These are phyloP conservation scores for Eimeria zaria DNA, from an alignment of 169 alveolate species.

Conservation along the genomic window DNA sequence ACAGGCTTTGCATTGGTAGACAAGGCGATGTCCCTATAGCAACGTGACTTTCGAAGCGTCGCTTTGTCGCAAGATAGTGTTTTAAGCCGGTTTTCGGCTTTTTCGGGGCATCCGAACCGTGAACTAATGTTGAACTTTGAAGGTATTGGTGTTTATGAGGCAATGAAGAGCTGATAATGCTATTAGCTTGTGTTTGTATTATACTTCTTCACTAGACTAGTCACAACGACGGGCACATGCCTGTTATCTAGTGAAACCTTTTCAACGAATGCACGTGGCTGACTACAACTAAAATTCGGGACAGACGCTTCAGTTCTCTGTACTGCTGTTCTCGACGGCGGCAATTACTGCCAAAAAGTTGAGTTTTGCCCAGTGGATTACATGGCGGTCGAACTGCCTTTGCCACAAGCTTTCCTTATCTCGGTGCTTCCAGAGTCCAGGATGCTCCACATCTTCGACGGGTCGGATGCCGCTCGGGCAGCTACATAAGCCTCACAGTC, in stretches of 20 bases:
- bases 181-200: not conserved
- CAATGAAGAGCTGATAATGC: not conserved
- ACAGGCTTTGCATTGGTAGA: slow-evolving; percentile 37
- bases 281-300: not conserved
- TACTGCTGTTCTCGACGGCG: not conserved
- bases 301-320: not conserved
- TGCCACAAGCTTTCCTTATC: slow-evolving; percentile 42
- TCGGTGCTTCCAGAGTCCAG: slow-evolving; percentile 55
- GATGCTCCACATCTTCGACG: slow-evolving; percentile 83
- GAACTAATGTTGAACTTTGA: slow-evolving; percentile 24
- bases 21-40: slow-evolving; percentile 23
- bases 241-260: not conserved
- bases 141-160: slow-evolving; percentile 10
- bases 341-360: not conserved
- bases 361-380: not conserved
- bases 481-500: slow-evolving; percentile 84
- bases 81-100: slow-evolving; percentile 31
- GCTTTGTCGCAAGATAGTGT: slow-evolving; percentile 15
- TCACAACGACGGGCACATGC: not conserved
- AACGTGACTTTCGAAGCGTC: slow-evolving; percentile 53
- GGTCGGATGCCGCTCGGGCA: slow-evolving; percentile 82
- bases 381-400: not conserved
- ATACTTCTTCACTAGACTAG: not conserved
- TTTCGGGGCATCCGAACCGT: slow-evolving; percentile 28
- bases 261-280: not conserved